Conservation (phyloP, 306 rosid genomes). For the Rubus parviflorus region DNA sequence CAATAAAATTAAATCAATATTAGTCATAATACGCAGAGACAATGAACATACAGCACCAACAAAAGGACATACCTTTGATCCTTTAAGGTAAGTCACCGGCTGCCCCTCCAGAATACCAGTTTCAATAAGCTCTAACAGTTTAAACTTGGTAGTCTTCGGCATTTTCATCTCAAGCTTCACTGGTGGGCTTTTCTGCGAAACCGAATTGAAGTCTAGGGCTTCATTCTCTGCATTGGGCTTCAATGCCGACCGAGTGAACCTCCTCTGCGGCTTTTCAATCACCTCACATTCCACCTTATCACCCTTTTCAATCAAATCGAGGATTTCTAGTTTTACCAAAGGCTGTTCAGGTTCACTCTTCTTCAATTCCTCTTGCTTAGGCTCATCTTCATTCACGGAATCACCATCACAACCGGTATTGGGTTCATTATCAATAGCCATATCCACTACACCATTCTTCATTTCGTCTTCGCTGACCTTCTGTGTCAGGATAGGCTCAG, state of each 20-base stretch:
- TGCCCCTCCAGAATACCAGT: slow-evolving; percentile 85
- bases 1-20: background rate
- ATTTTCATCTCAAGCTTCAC: slow-evolving; percentile 21
- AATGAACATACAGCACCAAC: background rate
- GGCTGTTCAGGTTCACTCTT: background rate
- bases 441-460: slow-evolving; percentile 1
- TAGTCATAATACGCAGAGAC: background rate
- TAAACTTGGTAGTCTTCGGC: slow-evolving; percentile 44
- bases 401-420: background rate
- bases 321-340: background rate
- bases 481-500: background rate
- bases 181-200: background rate
- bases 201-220: background rate
- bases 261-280: slow-evolving; percentile 40
- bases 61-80: slow-evolving; percentile 57
- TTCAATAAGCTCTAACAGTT: slow-evolving; percentile 72
- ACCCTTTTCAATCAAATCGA: background rate
- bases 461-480: slow-evolving; percentile 15
- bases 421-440: slow-evolving; percentile 13
- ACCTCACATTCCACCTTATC: background rate
- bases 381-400: background rate
- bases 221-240: slow-evolving; percentile 29
- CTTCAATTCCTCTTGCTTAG: slow-evolving; percentile 30
- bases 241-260: slow-evolving; percentile 74
- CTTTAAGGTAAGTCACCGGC: slow-evolving; percentile 60